Percentiles rank a stretch among this genome's conserved stretches.
Conservation (phyloP, 2,329 filamentous ascomycete species). For the Diaporthe humulicola region DNA sequence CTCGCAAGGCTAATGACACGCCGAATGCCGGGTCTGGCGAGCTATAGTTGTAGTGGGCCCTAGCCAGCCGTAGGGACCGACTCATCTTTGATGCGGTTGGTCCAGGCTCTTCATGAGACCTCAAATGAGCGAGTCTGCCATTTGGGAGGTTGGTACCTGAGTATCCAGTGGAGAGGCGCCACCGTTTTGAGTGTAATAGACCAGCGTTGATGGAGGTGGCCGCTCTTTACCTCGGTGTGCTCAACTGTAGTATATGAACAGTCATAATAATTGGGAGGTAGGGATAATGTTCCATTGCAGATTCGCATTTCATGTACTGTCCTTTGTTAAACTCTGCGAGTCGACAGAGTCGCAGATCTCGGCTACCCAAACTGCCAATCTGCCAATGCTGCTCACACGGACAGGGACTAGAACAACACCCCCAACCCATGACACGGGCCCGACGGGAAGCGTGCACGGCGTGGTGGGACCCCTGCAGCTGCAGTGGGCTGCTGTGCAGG, state of each 20-base stretch:
- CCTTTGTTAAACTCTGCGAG: neutral
- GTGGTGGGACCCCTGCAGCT: conserved; percentile 2
- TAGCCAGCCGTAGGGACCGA: neutral
- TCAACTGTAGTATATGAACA: neutral
- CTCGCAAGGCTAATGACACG: conserved; percentile 7
- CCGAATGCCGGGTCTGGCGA: neutral
- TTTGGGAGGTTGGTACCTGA: neutral
- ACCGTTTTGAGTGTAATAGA: neutral
- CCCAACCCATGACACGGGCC: conserved; percentile 21
- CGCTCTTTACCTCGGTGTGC: too few species aligned
- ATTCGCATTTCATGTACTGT: conserved; percentile 21
- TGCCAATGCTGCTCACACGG: too few species aligned
- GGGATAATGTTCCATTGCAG: neutral
- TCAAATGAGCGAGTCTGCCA: neutral
- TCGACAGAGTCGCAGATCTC: neutral
- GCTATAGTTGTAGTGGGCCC: neutral
- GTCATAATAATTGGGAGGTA: neutral
- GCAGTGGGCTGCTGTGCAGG: neutral
- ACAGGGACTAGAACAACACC: neutral
- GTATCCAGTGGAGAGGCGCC: too few species aligned
- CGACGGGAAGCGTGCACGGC: neutral
- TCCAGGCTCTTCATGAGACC: neutral
- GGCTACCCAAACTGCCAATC: neutral
- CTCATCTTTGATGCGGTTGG: neutral
- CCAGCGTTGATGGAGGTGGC: neutral